These are phyloP conservation scores for Aspergillus chevalieri DNA, from an alignment of 2,329 filamentous ascomycete species.

Conservation along the genomic window DNA sequence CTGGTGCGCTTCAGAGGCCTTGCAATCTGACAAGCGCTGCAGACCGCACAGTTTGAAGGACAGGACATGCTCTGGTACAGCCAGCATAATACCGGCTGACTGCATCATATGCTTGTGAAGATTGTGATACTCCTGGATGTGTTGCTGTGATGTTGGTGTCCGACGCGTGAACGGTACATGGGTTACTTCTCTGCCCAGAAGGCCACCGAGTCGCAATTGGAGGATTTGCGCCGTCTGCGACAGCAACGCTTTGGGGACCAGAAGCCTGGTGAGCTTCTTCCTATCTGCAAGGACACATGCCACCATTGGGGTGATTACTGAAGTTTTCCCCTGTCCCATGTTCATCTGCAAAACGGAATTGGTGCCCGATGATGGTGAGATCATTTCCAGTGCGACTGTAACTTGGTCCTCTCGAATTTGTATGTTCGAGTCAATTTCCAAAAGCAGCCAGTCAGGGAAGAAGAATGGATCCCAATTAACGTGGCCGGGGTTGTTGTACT, in stretches of 20 bases:
- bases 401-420: constrained; percentile 58
- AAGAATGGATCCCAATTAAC: constrained; percentile 51
- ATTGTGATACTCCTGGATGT: constrained; percentile 27
- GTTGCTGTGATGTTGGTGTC: constrained; percentile 24
- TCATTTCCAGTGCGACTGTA: constrained; percentile 57
- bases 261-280: constrained; percentile 46
- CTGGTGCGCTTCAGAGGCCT: constrained; percentile 33
- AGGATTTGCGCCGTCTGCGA: constrained; percentile 57
- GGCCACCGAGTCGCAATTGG: constrained; percentile 48
- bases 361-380: constrained; percentile 44
- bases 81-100: constrained; percentile 50
- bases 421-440: constrained; percentile 61
- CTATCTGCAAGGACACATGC: constrained; percentile 50
- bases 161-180: constrained; percentile 56
- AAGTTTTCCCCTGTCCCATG: constrained; percentile 66
- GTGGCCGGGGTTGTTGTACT: constrained; percentile 47
- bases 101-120: constrained; percentile 40
- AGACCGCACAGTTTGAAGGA: constrained; percentile 59
- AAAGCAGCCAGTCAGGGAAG: constrained; percentile 57
- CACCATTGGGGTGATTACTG: constrained; percentile 63
- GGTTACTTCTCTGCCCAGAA: constrained; percentile 51
- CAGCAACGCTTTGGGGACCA: constrained; percentile 57
- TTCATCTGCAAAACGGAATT: constrained; percentile 62
- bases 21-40: constrained; percentile 49
- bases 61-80: constrained; percentile 58